Conservation (phyloP, 1,284 basidiomycete species). For the Leccinum angustisporum region DNA sequence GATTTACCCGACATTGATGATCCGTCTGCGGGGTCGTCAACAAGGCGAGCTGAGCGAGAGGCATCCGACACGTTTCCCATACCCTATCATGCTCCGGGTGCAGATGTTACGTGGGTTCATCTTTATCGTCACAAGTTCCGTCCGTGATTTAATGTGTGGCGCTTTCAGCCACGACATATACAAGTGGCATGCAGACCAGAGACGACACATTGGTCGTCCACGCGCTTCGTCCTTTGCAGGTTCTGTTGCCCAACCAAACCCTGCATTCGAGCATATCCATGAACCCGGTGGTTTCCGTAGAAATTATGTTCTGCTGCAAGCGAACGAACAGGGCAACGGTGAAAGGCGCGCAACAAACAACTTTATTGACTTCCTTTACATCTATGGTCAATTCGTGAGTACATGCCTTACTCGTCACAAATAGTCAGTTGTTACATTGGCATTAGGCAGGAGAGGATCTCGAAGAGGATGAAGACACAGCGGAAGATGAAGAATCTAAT, state of each 20-base stretch:
- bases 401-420: background rate
- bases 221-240: constrained; percentile 76
- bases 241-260: constrained; percentile 52
- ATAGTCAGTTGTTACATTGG: constrained; percentile 2
- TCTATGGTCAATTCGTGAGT: constrained; percentile 93
- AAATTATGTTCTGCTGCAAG: constrained; percentile 77
- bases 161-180: constrained; percentile 80
- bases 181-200: constrained; percentile 86
- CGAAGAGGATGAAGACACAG: constrained; percentile 71
- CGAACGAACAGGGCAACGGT: constrained; percentile 64
- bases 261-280: constrained; percentile 87
- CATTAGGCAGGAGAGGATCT: constrained; percentile 89
- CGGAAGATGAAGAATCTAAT: constrained; percentile 46
- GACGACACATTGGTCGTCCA: constrained; percentile 53
- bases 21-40: constrained; percentile 37
- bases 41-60: constrained; percentile 32
- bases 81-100: constrained; percentile 80
- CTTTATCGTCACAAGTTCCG: constrained; percentile 12
- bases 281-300: constrained; percentile 92
- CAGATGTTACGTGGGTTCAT: constrained; percentile 82
- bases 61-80: constrained; percentile 76
- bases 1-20: constrained; percentile 29
- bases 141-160: constrained; percentile 11
- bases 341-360: constrained; percentile 73
- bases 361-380: constrained; percentile 90